Evolutionary conservation across 345 rosid species (phyloP).

Genomic region (Brassica juncea): DNA sequence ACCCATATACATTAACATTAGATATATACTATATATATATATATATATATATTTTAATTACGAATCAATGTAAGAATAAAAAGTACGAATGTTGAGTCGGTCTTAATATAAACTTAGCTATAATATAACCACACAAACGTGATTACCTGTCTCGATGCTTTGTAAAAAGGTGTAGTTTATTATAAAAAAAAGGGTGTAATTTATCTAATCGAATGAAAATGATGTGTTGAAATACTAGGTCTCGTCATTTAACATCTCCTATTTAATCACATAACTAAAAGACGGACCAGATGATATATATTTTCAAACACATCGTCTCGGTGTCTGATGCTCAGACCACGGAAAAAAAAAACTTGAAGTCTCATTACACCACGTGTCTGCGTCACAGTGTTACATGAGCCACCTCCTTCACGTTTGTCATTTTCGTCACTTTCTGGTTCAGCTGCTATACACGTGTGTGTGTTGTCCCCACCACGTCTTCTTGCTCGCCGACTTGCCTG

Average conservation of each 20-base stretch:
- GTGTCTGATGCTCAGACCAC: neutral
- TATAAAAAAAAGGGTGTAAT: neutral
- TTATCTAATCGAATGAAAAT: neutral
- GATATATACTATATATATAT: too few relatives aligned
- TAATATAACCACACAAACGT: neutral
- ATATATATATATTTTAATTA: too few relatives aligned
- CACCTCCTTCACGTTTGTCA: constrained; percentile 24
- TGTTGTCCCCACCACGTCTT: constrained; percentile 23
- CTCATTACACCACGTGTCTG: constrained; percentile 22
- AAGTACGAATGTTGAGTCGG: neutral
- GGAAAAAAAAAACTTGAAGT: neutral
- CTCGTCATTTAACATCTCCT: neutral
- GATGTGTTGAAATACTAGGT: neutral
- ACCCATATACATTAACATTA: neutral
- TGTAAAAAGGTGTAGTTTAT: neutral
- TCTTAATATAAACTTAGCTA: neutral
- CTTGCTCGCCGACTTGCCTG: constrained; percentile 30
- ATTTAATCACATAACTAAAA: neutral
- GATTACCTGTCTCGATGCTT: neutral
- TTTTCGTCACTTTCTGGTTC: constrained; percentile 21
- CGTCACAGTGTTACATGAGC: constrained; percentile 9
- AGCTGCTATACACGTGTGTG: constrained; percentile 35
- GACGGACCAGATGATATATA: neutral
- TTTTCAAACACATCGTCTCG: neutral
- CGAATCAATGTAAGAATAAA: neutral